These are phyloP conservation scores for Lomentospora prolificans DNA, from an alignment of 2,329 filamentous ascomycete species.

Conservation along the genomic window DNA sequence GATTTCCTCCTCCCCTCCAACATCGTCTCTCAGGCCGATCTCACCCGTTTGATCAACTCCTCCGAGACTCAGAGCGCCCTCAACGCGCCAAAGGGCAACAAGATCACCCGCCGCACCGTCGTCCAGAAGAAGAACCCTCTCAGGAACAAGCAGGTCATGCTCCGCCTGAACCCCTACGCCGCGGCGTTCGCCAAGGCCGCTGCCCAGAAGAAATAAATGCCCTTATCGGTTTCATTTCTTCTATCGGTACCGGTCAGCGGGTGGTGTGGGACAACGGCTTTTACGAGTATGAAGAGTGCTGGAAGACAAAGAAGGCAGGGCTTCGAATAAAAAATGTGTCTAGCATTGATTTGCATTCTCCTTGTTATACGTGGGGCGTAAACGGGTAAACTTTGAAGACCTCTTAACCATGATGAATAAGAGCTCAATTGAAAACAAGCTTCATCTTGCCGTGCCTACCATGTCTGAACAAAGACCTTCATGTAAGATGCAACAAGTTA, in stretches of 20 bases:
- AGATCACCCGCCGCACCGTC: slow-evolving; percentile 76
- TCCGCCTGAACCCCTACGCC: slow-evolving; percentile 98
- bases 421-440: background rate
- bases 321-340: background rate
- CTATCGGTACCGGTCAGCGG: background rate
- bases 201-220: slow-evolving; percentile 22
- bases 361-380: slow-evolving; percentile 3
- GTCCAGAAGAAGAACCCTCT: slow-evolving; percentile 99
- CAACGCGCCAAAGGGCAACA: slow-evolving; percentile 79
- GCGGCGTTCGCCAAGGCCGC: slow-evolving; percentile 68
- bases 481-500: background rate
- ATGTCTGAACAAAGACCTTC: background rate
- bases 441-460: slow-evolving; percentile 2
- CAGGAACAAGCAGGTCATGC: slow-evolving; percentile 95
- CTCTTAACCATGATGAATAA: slow-evolving; percentile 5
- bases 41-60: slow-evolving; percentile 97
- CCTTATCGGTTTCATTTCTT: background rate
- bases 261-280: background rate
- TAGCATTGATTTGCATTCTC: slow-evolving; percentile 6
- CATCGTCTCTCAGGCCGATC: slow-evolving; percentile 87
- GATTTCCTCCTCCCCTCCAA: slow-evolving; percentile 96
- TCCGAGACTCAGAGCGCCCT: slow-evolving; percentile 96
- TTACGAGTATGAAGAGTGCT: slow-evolving; percentile 2
- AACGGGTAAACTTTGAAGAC: slow-evolving; percentile 1
- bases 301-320: background rate